Evolutionary conservation across 208 protist species (phyloP).

Genomic region (Naegleria fowleri): DNA sequence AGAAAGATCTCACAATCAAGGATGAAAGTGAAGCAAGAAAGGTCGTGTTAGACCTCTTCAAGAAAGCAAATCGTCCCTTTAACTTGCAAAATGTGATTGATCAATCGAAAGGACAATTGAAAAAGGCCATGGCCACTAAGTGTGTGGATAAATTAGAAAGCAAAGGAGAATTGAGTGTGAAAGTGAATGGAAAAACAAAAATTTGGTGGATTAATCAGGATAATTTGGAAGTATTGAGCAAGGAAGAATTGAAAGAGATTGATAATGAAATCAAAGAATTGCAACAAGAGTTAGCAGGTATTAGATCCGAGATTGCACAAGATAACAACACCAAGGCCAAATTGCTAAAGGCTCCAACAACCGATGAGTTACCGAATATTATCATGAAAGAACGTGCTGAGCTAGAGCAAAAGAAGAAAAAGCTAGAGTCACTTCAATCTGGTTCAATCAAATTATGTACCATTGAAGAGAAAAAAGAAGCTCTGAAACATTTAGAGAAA

Average conservation of each 20-base stretch:
- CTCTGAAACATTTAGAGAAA: neutral
- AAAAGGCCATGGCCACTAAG: constrained; percentile 13
- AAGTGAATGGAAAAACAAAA: constrained; percentile 16
- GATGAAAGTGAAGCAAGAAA: neutral
- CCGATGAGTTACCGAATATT: neutral
- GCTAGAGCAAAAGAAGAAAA: neutral
- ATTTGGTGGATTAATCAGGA: constrained; percentile 7
- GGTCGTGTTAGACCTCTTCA: neutral
- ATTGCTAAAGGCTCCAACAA: neutral
- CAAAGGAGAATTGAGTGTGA: neutral
- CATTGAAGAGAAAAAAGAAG: neutral
- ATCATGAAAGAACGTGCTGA: neutral
- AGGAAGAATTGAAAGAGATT: constrained; percentile 12
- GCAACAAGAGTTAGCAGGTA: neutral
- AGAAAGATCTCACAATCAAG: neutral
- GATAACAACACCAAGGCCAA: neutral
- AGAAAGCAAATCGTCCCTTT: neutral
- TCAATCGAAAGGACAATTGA: neutral
- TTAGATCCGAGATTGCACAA: neutral
- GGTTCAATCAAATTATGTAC: neutral
- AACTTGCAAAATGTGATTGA: constrained; percentile 4
- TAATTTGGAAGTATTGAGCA: neutral
- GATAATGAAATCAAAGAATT: constrained; percentile 22
- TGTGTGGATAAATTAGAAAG: constrained; percentile 8
- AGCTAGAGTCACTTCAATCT: neutral